Conservation (phyloP, 768 basidiomycete species). For the Termitomyces sp. region DNA sequence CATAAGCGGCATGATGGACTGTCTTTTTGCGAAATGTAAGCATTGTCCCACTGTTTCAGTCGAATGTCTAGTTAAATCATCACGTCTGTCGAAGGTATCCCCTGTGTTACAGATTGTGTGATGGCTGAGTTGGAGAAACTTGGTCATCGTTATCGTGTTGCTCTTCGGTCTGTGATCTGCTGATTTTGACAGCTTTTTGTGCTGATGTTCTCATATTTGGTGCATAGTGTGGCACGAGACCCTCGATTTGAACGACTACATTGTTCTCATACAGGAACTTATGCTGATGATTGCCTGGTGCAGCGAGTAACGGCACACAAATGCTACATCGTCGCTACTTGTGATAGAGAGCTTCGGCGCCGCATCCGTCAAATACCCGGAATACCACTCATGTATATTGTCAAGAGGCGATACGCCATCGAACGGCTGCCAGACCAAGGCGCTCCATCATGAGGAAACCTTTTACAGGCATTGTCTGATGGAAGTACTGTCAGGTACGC, state of each 20-base stretch:
- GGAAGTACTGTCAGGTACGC: background rate
- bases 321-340: constrained; percentile 97
- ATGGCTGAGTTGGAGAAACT: constrained; percentile 98
- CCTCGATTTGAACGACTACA: constrained; percentile 92
- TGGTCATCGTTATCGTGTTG: constrained; percentile 91
- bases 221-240: constrained; percentile 87
- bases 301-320: constrained; percentile 93
- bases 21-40: constrained; percentile 93
- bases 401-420: constrained; percentile 86
- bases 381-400: constrained; percentile 97
- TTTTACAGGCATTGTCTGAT: background rate
- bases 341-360: constrained; percentile 90
- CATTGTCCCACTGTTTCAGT: background rate
- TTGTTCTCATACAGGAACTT: constrained; percentile 94
- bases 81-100: constrained; percentile 65
- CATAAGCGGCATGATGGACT: constrained; percentile 99
- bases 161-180: constrained; percentile 65
- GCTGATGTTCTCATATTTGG: constrained; percentile 5
- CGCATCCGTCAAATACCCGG: constrained; percentile 91
- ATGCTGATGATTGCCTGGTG: constrained; percentile 97
- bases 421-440: constrained; percentile 94
- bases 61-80: background rate
- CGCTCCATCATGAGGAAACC: constrained; percentile 48
- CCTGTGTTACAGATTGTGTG: constrained; percentile 98
- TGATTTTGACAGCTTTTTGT: background rate